Conservation (phyloP, 2,329 filamentous ascomycete genomes). For the Colletotrichum sp. region DNA sequence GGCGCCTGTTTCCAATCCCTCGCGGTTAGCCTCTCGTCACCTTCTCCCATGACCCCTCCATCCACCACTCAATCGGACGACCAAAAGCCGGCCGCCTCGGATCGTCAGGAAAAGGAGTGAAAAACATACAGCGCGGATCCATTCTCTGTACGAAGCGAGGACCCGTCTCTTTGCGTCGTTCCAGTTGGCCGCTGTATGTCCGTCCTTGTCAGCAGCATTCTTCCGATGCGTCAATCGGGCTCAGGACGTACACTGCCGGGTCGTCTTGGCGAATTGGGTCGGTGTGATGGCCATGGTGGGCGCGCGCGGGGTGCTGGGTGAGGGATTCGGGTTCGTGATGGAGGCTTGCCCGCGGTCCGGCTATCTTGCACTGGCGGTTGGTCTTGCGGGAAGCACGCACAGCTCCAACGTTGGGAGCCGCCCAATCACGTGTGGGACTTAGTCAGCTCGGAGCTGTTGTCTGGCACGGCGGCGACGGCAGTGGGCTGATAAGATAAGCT, state of each 20-base stretch:
- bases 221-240: background rate
- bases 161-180: slow-evolving; percentile 86
- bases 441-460: background rate
- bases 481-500: background rate
- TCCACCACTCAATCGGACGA: background rate
- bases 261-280: slow-evolving; percentile 85
- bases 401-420: slow-evolving; percentile 6
- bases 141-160: slow-evolving; percentile 88
- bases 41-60: background rate
- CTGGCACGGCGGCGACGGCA: background rate
- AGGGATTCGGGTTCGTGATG: slow-evolving; percentile 30
- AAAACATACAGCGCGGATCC: slow-evolving; percentile 88
- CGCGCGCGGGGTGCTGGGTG: slow-evolving; percentile 39
- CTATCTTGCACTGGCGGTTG: background rate
- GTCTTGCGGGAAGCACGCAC: slow-evolving; percentile 11
- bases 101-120: background rate
- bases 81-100: background rate
- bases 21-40: background rate
- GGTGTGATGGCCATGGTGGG: slow-evolving; percentile 85
- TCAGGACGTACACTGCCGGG: slow-evolving; percentile 72
- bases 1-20: slow-evolving; percentile 68
- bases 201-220: slow-evolving; percentile 36
- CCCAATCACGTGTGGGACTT: slow-evolving; percentile 19
- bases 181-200: slow-evolving; percentile 79
- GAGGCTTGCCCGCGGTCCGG: slow-evolving; percentile 11